phyloP scores from a whole-genome alignment of 805 yeast species.

The Starmerella vitae region DNA sequence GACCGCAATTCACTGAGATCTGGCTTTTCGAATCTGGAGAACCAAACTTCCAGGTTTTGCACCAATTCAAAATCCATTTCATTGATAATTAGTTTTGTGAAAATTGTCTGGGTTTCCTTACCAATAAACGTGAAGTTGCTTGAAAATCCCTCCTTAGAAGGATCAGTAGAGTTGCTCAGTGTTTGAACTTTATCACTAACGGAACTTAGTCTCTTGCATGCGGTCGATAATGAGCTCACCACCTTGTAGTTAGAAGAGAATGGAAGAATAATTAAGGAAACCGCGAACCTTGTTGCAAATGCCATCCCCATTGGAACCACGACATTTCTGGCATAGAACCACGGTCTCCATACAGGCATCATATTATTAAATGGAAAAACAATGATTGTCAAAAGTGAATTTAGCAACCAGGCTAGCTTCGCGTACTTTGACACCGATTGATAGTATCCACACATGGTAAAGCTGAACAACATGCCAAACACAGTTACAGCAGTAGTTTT shows the following conservation, averaged over 20 bases:
- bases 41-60: constrained; percentile 18
- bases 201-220: constrained; percentile 7
- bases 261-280: constrained; percentile 22
- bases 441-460: constrained; percentile 15
- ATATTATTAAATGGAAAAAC: constrained; percentile 17
- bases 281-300: constrained; percentile 18
- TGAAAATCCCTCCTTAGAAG: constrained; percentile 12
- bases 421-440: constrained; percentile 16
- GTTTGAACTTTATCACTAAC: constrained; percentile 3
- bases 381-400: constrained; percentile 20
- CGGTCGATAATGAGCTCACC: constrained; percentile 12
- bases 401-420: constrained; percentile 20
- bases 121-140: constrained; percentile 8
- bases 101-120: constrained; percentile 10
- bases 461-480: constrained; percentile 19
- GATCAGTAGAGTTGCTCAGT: constrained; percentile 3
- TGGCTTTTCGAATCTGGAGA: constrained; percentile 21
- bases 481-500: constrained; percentile 19
- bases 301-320: constrained; percentile 23
- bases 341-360: constrained; percentile 22
- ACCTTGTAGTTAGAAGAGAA: constrained; percentile 21
- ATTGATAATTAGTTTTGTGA: constrained; percentile 12
- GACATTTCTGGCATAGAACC: constrained; percentile 16
- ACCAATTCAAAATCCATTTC: constrained; percentile 18
- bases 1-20: constrained; percentile 23